Conservation (phyloP, 1,284 basidiomycete genomes). For the Trichosporon sp. region DNA sequence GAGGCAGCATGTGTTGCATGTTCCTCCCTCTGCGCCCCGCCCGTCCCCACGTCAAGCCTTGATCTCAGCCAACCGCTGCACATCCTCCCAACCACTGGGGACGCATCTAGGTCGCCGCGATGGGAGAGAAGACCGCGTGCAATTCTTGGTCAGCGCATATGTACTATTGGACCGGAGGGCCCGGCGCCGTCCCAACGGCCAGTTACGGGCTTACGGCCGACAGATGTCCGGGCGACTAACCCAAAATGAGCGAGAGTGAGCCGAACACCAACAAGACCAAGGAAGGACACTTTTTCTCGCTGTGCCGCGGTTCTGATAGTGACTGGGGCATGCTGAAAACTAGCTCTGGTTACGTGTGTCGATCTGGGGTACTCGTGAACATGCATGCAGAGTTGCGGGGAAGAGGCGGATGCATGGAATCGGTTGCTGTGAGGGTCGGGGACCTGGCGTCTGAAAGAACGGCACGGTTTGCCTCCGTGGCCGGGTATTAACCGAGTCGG, state of each 20-base stretch:
- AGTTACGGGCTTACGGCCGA: slow-evolving; percentile 1
- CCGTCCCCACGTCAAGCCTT: background rate
- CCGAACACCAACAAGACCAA: background rate
- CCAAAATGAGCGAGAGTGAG: background rate
- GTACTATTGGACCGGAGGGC: slow-evolving; percentile 3
- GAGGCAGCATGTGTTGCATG: background rate
- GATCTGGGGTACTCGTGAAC: no score
- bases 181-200: background rate
- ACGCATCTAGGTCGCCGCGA: background rate
- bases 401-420: background rate
- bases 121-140: background rate
- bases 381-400: background rate
- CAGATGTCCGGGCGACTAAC: slow-evolving; percentile 8
- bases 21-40: background rate
- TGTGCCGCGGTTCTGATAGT: background rate
- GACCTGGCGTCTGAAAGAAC: background rate
- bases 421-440: background rate
- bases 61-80: slow-evolving; percentile 1
- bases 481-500: slow-evolving; percentile 16
- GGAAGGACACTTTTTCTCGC: background rate
- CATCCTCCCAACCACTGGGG: background rate
- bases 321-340: background rate
- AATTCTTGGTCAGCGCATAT: background rate
- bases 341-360: no score
- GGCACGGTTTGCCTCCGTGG: background rate